phyloP scores from a whole-genome alignment of 2,329 filamentous ascomycete genomes.

The Penicillium oxalicum region DNA sequence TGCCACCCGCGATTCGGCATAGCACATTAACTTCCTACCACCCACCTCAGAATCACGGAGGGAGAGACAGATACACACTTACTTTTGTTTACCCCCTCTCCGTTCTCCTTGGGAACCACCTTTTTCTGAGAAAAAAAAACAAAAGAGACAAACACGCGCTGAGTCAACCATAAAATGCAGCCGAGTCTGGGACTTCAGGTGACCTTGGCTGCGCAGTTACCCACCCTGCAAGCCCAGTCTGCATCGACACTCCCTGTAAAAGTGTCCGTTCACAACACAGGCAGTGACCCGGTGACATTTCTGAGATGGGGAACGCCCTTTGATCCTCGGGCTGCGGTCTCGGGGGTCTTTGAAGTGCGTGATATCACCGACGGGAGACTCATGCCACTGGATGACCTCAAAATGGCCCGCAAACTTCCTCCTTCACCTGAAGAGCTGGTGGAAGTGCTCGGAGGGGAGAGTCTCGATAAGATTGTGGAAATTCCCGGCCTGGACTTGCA shows the following conservation, averaged over 20 bases:
- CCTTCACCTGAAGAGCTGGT: conserved; percentile 25
- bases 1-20: no score
- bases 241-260: conserved; percentile 20
- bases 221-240: conserved; percentile 11
- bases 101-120: no score
- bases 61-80: no score
- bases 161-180: conserved; percentile 2
- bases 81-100: no score
- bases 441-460: conserved; percentile 24
- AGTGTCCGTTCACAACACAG: conserved; percentile 25
- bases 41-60: no score
- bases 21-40: not conserved
- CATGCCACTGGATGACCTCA: conserved; percentile 26
- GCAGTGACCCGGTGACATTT: conserved; percentile 25
- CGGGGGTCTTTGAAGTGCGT: conserved; percentile 27
- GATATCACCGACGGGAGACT: conserved; percentile 18
- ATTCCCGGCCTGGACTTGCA: conserved; percentile 24
- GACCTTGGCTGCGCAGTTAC: conserved; percentile 10
- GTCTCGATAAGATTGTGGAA: conserved; percentile 19
- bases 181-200: conserved; percentile 16
- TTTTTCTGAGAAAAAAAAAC: no score
- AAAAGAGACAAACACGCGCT: no score
- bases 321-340: conserved; percentile 26
- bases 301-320: conserved; percentile 36
- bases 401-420: conserved; percentile 31